phyloP scores from a whole-genome alignment of 2,329 filamentous ascomycete species.

The Capronia epimyces region DNA sequence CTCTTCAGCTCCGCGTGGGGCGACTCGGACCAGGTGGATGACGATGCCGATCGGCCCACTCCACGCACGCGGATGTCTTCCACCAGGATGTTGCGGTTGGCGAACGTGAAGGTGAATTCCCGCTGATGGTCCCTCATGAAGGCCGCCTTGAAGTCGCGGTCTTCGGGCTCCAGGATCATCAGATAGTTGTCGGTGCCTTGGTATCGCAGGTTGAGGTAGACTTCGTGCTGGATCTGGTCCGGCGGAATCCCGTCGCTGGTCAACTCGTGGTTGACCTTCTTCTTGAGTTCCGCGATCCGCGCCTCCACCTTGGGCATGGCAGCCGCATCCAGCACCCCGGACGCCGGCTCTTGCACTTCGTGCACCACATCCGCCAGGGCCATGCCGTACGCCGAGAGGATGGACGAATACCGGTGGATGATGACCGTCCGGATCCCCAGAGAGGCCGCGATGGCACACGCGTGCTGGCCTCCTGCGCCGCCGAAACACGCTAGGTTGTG shows the following conservation, averaged over 20 bases:
- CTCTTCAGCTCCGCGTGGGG: conserved; percentile 1
- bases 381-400: conserved; percentile 45
- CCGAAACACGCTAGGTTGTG: conserved; percentile 34
- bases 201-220: conserved; percentile 46
- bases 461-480: conserved; percentile 38
- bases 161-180: conserved; percentile 53
- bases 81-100: conserved; percentile 73
- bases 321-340: conserved; percentile 14
- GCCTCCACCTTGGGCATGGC: conserved; percentile 48
- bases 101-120: conserved; percentile 86
- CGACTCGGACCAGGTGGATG: neutral
- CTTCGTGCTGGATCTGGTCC: conserved; percentile 39
- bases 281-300: conserved; percentile 65
- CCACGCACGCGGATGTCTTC: conserved; percentile 80
- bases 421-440: conserved; percentile 40
- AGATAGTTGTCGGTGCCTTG: conserved; percentile 48
- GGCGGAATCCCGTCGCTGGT: conserved; percentile 40
- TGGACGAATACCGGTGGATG: conserved; percentile 37
- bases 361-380: conserved; percentile 39
- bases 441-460: conserved; percentile 38
- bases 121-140: conserved; percentile 82
- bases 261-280: conserved; percentile 47
- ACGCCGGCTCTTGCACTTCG: conserved; percentile 36
- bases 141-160: conserved; percentile 69
- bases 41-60: neutral